Percentiles rank a stretch among this genome's conserved stretches.
Evolutionary conservation across 768 basidiomycete genomes (phyloP).

Genomic region (Saitozyma sp.): DNA sequence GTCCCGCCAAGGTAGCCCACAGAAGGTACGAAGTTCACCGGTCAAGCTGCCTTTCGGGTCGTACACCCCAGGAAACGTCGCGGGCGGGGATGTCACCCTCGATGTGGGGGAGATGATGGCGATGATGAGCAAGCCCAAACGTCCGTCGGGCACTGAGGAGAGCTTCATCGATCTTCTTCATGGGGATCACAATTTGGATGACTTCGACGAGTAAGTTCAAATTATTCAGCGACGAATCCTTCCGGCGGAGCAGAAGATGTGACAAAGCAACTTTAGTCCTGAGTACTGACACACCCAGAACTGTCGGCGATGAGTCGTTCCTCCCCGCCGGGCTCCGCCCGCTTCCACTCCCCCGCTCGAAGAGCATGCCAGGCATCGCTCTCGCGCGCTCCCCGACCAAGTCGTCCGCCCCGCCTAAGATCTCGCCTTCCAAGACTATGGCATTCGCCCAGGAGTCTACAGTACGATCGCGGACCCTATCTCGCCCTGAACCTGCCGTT

Average conservation of each 20-base stretch:
- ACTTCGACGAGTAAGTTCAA: conserved; percentile 28
- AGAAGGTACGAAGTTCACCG: background rate
- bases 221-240: background rate
- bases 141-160: conserved; percentile 37
- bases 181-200: conserved; percentile 22
- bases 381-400: too few relatives aligned
- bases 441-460: background rate
- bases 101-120: conserved; percentile 40
- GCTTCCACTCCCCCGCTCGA: conserved; percentile 6
- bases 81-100: conserved; percentile 26
- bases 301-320: conserved; percentile 11
- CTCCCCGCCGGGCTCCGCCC: conserved; percentile 10
- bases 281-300: background rate
- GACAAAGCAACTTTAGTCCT: too few relatives aligned
- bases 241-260: background rate
- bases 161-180: conserved; percentile 41
- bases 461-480: background rate
- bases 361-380: background rate
- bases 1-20: too few relatives aligned
- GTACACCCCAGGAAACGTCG: background rate
- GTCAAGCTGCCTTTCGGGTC: background rate
- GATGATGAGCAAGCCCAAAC: conserved; percentile 26
- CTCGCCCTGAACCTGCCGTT: background rate
- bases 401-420: too few relatives aligned
- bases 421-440: conserved; percentile 2